Conservation (phyloP, 768 basidiomycete genomes). For the Cystofilobasidium capitatum region DNA sequence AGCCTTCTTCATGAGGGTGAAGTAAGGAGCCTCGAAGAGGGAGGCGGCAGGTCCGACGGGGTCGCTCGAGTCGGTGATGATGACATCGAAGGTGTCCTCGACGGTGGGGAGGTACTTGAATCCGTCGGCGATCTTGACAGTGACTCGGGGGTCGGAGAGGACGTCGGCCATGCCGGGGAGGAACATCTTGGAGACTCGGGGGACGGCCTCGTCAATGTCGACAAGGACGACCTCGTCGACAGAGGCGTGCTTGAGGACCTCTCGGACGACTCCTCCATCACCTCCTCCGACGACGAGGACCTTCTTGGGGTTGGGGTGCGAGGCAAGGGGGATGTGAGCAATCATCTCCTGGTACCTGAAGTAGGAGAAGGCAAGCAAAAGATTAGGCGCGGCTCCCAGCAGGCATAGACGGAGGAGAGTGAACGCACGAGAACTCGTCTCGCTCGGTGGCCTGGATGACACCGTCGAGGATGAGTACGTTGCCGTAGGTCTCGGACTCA, state of each 20-base stretch:
- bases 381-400: neutral
- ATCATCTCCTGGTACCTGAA: constrained; percentile 97
- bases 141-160: constrained; percentile 68
- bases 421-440: constrained; percentile 92
- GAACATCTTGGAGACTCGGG: constrained; percentile 83
- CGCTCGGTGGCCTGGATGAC: constrained; percentile 95
- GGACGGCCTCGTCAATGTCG: constrained; percentile 97
- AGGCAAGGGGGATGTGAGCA: constrained; percentile 87
- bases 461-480: constrained; percentile 88
- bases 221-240: constrained; percentile 89
- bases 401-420: neutral
- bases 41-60: constrained; percentile 90
- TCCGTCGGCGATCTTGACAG: constrained; percentile 81
- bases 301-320: constrained; percentile 89
- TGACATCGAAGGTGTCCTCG: constrained; percentile 81
- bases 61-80: constrained; percentile 97
- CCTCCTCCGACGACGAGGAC: constrained; percentile 97
- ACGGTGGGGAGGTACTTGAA: constrained; percentile 93
- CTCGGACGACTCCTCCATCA: constrained; percentile 94
- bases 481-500: constrained; percentile 91
- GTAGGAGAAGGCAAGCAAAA: neutral
- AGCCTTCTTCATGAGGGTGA: constrained; percentile 82
- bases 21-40: constrained; percentile 95
- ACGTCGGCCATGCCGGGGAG: constrained; percentile 89
- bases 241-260: constrained; percentile 84